These are phyloP conservation scores for Sporormia fimetaria DNA, from an alignment of 495 filamentous ascomycete species.

Conservation along the genomic window DNA sequence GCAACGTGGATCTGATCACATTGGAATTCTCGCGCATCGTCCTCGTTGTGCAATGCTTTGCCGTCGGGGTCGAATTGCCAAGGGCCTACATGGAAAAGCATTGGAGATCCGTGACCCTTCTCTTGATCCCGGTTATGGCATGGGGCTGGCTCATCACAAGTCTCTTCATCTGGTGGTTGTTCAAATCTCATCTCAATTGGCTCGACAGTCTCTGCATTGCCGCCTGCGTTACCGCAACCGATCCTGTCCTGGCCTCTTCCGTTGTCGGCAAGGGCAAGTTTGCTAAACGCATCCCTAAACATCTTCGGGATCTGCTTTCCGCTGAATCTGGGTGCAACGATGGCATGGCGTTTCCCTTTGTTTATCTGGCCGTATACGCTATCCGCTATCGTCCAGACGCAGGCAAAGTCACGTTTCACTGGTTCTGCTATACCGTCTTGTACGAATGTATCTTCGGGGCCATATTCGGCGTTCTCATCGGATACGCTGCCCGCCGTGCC, in stretches of 20 bases:
- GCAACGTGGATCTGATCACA: slow-evolving; percentile 88
- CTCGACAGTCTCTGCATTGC: slow-evolving; percentile 76
- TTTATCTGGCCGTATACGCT: slow-evolving; percentile 84
- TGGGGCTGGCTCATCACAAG: slow-evolving; percentile 93
- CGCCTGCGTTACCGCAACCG: slow-evolving; percentile 94
- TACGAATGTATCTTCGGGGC: slow-evolving; percentile 96
- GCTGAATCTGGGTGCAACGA: slow-evolving; percentile 99
- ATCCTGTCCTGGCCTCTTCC: slow-evolving; percentile 93
- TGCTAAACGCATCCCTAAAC: slow-evolving; percentile 91
- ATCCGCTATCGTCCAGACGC: slow-evolving; percentile 64
- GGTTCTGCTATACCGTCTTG: slow-evolving; percentile 81
- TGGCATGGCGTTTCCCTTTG: slow-evolving; percentile 98
- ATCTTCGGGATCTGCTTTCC: slow-evolving; percentile 87
- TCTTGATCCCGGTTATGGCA: slow-evolving; percentile 94
- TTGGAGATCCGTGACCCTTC: slow-evolving; percentile 82
- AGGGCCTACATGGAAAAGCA: slow-evolving; percentile 96
- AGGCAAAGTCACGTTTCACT: slow-evolving; percentile 62
- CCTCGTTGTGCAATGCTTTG: slow-evolving; percentile 97
- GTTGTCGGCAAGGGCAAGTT: slow-evolving; percentile 99
- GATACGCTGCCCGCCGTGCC: slow-evolving; percentile 77
- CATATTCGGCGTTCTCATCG: slow-evolving; percentile 76
- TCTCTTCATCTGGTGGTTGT: slow-evolving; percentile 95
- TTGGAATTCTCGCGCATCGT: slow-evolving; percentile 96
- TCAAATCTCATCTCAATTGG: slow-evolving; percentile 61
- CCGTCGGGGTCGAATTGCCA: slow-evolving; percentile 95